Conservation (phyloP, 2,329 filamentous ascomycete species). For the Aphanoascus verrucosus region DNA sequence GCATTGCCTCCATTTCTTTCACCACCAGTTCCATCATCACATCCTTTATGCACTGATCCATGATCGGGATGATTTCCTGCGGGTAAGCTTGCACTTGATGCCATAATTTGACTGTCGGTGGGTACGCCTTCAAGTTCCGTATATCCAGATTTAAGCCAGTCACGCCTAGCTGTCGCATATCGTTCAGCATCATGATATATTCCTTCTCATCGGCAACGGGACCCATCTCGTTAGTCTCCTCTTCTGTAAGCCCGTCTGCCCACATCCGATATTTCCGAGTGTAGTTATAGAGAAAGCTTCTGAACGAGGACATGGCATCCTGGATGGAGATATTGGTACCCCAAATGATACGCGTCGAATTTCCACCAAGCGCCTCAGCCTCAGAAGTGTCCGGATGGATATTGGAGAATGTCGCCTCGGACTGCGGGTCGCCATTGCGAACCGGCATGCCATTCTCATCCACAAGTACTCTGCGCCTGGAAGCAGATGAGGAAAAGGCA, state of each 20-base stretch:
- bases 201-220: constrained; percentile 66
- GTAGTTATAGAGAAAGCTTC: constrained; percentile 86
- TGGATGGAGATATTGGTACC: constrained; percentile 92
- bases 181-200: constrained; percentile 74
- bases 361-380: constrained; percentile 74
- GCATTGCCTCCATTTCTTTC: constrained; percentile 61
- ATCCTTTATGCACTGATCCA: constrained; percentile 92
- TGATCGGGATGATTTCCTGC: constrained; percentile 88
- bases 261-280: constrained; percentile 91
- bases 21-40: constrained; percentile 82
- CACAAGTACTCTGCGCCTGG: constrained; percentile 50
- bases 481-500: constrained; percentile 45
- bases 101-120: constrained; percentile 85
- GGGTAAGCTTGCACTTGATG: constrained; percentile 91
- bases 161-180: constrained; percentile 79
- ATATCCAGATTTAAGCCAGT: constrained; percentile 80
- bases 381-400: constrained; percentile 79
- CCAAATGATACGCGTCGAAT: constrained; percentile 79
- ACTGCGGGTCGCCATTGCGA: constrained; percentile 38
- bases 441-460: constrained; percentile 54
- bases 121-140: constrained; percentile 82
- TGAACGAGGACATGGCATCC: constrained; percentile 77
- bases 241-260: constrained; percentile 69
- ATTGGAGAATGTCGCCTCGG: constrained; percentile 57
- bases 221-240: constrained; percentile 56